These are phyloP conservation scores for Dioszegia aurantiaca DNA, from an alignment of 768 basidiomycete genomes.

Conservation along the genomic window DNA sequence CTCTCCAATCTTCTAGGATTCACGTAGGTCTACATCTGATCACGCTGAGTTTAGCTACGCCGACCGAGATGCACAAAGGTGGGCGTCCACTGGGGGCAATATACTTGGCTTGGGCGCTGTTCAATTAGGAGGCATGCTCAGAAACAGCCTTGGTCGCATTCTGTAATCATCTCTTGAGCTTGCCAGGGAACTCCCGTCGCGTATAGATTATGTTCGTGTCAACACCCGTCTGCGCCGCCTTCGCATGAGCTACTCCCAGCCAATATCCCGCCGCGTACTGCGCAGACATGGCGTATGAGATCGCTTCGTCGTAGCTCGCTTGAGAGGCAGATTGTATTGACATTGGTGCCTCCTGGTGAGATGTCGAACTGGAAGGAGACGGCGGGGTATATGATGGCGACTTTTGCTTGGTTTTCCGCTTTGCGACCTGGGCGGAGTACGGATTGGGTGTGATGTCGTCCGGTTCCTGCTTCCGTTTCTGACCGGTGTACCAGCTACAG, in stretches of 20 bases:
- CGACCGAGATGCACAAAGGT: constrained; percentile 82
- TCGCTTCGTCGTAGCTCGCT: constrained; percentile 29
- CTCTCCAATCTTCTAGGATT: constrained; percentile 93
- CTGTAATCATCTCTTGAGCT: constrained; percentile 56
- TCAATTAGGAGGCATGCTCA: constrained; percentile 75
- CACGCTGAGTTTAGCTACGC: constrained; percentile 37
- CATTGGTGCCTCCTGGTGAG: not conserved
- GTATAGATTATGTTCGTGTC: constrained; percentile 7
- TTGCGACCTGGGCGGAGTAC: not conserved
- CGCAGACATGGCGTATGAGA: constrained; percentile 45
- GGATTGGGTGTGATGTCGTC: not conserved
- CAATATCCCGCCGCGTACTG: constrained; percentile 52
- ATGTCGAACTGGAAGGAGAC: not conserved
- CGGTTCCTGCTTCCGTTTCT: not conserved
- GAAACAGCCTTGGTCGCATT: constrained; percentile 73
- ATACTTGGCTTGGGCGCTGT: constrained; percentile 69
- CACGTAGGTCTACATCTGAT: constrained; percentile 68
- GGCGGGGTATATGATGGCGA: constrained; percentile 2
- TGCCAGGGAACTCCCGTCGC: constrained; percentile 13
- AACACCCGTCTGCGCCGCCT: not conserved
- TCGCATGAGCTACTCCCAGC: constrained; percentile 45
- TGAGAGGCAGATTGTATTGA: not conserved
- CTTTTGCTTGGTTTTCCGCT: not conserved
- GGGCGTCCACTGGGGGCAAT: constrained; percentile 76
- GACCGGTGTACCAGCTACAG: not conserved